Evolutionary conservation across 192 early-diverging fungal species (phyloP), one percentile per base, ranked within the genome.

Genomic region (Backusella liffmaniae): DNA sequence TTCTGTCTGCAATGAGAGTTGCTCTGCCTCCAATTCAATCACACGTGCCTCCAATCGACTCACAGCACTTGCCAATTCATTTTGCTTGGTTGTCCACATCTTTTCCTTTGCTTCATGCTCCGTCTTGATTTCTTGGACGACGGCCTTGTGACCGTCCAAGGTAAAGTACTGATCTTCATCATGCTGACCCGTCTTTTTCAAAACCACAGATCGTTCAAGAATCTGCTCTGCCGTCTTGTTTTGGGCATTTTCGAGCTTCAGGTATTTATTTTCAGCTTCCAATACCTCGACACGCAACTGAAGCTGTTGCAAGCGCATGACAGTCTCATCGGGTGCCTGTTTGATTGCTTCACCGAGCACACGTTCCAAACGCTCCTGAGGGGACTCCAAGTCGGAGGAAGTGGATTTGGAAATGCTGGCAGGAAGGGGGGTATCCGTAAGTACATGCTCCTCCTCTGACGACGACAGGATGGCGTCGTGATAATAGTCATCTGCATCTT

Each of bases 251-350:
- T 92, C 88, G 0, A 91, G 80, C 39, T 91, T 90, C 39, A 94
- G 81, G 29, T 89, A 80, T 39, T 87, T 87, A 71, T 94, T 94
- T 73, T 94, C 91, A 0, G 91, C 90, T 69, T 93, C 88, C 8
- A 92, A 84, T 62, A 90, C 86, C 34, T 92, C 91, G 41, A 93
- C 84, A 21, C 90, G 85, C 37, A 90, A 73, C 56, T 87, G 86
- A 23, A 93, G 79, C 67, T 92, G 88, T 53, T 91, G 88, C n/a
- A 90, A 62, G 4, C 81, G 80, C 29, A 83, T 73, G 5, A 80
- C 77, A n/a, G 78, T 72, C 29, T 79, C 77, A 46, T 83, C 80
- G 3, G 73, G 76, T 4, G 76, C 80, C 32, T 66, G 68, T 0
- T 72, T 18, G n/a, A 77, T 74, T n/a, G 73, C 73, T 36, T 76